Base-by-base conservation (phyloP, 495 filamentous ascomycete genomes). In the Penicillium lividum region DNA sequence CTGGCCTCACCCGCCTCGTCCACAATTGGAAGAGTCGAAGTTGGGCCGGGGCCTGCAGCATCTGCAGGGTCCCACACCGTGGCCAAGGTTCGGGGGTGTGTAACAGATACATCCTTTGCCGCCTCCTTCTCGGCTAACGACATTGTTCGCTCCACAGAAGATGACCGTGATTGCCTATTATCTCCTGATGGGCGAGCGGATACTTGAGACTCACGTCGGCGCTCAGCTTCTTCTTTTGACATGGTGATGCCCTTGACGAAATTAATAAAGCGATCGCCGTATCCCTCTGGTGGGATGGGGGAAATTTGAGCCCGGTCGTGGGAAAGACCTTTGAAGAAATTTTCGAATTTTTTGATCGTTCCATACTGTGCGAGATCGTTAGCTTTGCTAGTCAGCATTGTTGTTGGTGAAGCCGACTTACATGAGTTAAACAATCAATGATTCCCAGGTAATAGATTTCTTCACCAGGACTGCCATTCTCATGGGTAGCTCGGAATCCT, bases 401-500 rank as follows among this genome's bases (percentile, higher is more conserved):
- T 15, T 1, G 25, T 30, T 10, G n/a, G 54, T 16, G n/a, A 42
- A 38, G 7, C 9, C 27, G 51, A 82, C 89, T 81, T 78, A 94
- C 91, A 73, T 97, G 91, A 40, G 94, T 99, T 67, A 99, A 74
- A 70, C 93, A 98, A 72, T 98, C 95, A 68, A 98, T 98, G 60
- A 99, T 94, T 10, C 94, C 94, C 7, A 99, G 82, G 68, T 98
- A 99, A 66, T 98, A 99, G 33, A 99, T 92, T 73, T 96, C 91
- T 54, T 97, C 92, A 1, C 86, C 93, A 7, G 89, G 84, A 28
- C 79, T 73, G 59, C 94, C 87, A 74, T 94, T 87, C 71, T 97
- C 92, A 67, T 96, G 93, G 7, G 94, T 98, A 7, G 94, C 95
- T 60, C 87, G 81, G 71, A 97, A 92, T 3, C 94, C 94, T 53